Conservation (phyloP, 345 rosid genomes). For the Gossypium herbaceum region DNA sequence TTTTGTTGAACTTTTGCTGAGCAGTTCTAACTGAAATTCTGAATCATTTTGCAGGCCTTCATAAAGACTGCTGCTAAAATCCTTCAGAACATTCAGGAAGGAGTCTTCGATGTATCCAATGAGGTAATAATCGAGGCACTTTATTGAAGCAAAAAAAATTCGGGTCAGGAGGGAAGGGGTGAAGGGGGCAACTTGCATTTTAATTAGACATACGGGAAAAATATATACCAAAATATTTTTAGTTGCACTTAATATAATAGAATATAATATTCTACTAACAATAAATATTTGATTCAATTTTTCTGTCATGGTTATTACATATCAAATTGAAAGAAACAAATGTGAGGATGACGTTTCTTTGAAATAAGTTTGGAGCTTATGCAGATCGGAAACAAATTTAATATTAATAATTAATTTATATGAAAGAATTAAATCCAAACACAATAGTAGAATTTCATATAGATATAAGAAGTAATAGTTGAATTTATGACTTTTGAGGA, state of each 20-base stretch:
- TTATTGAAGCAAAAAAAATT: background rate
- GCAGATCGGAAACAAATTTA: background rate
- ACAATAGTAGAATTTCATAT: no score
- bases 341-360: no score
- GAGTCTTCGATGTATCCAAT: slow-evolving; percentile 77
- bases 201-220: no score
- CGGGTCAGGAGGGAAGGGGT: background rate
- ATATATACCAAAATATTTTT: no score
- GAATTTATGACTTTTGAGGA: background rate
- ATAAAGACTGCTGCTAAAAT: slow-evolving; percentile 46
- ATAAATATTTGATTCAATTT: no score
- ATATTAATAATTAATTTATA: background rate
- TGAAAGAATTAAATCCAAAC: background rate
- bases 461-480: background rate
- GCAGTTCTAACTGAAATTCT: background rate
- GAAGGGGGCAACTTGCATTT: no score
- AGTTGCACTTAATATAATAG: no score
- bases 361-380: background rate
- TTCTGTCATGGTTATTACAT: no score
- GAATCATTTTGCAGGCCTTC: slow-evolving; percentile 39
- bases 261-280: no score
- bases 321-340: no score
- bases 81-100: slow-evolving; percentile 89
- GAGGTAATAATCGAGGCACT: slow-evolving; percentile 48
- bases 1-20: background rate